Base-by-base conservation (phyloP, 2,329 filamentous ascomycete genomes). In the Apiospora hydei region DNA sequence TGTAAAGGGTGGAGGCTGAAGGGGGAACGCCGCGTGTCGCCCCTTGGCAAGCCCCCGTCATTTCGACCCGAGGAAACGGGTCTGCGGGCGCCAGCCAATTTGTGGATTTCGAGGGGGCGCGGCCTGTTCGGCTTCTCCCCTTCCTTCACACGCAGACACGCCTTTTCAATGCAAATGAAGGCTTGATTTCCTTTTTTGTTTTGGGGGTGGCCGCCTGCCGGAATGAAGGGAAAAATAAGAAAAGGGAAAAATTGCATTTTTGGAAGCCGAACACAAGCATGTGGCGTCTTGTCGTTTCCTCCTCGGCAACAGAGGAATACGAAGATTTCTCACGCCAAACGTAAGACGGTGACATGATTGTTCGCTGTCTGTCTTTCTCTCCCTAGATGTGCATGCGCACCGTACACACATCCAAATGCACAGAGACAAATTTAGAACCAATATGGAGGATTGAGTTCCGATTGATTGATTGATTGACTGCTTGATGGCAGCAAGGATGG, bases 51-150 rank as follows among this genome's bases (percentile, higher is more conserved):
- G 26, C 51, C 51, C 51, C 26, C 51, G 51, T 34, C 51, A 64
- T 34, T 30, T 64, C 34, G 57, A 64, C 57, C 57, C 57, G 57
- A 64, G 57, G 57, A 64, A 64, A 64, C 18, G 57, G 57, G 57
- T 34, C 51, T 57, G 51, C 51, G 26, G 26, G 26, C 26, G 26
- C 51, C 51, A 57, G 26, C 49, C 49, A 16, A 26, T 53, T 16
- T 53, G 49, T 53, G 49, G 49, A 53, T 53, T 11, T 14, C 13
- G 44, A 47, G 41, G 24, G 49, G 49, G 49, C 11, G 11, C 49
- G 46, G 46, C 18, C 46, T 49, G 46, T 10, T 30, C 49, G 24
- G 49, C 49, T 53, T 53, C 46, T n/a, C 18, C 46, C 21, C 46
- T 47, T 47, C 5, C 34, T 38, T 38, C 34, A 38, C 41, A 43